Base-by-base conservation (phyloP, 1,284 basidiomycete genomes). In the Trichosporon sp. region DNA sequence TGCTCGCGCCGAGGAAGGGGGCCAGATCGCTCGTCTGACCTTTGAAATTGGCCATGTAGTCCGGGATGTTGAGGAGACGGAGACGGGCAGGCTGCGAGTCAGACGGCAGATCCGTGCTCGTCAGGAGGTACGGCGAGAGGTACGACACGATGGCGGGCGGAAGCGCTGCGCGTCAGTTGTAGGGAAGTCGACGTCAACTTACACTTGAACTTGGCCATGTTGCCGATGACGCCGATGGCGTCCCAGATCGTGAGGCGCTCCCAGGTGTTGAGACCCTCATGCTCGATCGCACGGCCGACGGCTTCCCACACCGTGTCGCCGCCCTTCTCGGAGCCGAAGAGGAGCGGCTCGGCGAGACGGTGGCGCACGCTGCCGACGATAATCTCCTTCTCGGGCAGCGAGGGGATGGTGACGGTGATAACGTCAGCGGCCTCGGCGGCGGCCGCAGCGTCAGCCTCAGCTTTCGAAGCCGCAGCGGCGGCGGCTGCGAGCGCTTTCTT, bases 31-130 rank as follows among this genome's bases (percentile, higher is more conserved):
- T 90, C 0, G 92, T 91, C 56, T 89, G 89, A 64, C 94, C 91
- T 72, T 92, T 88, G 79, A 92, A 97, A 79, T 96, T 93, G 9
- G 91, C 90, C 81, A 95, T 96, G 82, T 96, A 96, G 29, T 96
- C 93, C 7, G 94, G 94, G n/a, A 95, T 88, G 58, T 85, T 87
- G 65, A 94, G 80, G 12, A 90, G 85, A 21, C 89, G 86, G 18
- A 90, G 88, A 53, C 84, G 83, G 9, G 88, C 87, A 1, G 92
- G 87, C 76, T 94, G 92, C 31, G 76, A 73, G 35, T 85, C 83
- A 15, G 80, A 80, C 11, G 79, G 77, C 15, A 80, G 75, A 21
- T 85, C 92, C 1, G 89, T 83, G 70, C 87, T 89, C 64, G 86
- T 84, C 18, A 88, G 85, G 60, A 95, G 86, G 80, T 87, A 92